These are phyloP conservation scores for Tetraselmis striata DNA, from an alignment of 139 green algal genomes.

Conservation along the genomic window DNA sequence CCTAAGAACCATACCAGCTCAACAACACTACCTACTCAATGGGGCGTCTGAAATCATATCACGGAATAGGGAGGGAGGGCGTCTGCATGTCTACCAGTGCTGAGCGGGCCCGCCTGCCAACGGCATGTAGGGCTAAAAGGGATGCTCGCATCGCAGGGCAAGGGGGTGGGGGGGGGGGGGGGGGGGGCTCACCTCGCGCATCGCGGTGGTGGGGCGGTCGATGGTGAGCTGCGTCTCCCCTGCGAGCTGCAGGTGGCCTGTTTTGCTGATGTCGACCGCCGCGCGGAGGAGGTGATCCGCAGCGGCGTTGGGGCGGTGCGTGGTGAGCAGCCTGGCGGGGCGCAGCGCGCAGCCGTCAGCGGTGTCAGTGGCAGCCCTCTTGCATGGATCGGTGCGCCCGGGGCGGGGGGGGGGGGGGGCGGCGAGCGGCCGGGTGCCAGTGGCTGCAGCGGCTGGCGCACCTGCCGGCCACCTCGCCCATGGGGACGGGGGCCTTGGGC, in stretches of 20 bases:
- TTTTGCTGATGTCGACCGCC: slow-evolving; percentile 3
- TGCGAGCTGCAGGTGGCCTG: slow-evolving; percentile 15
- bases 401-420: too few species aligned
- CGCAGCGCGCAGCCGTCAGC: slow-evolving; percentile 8
- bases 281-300: slow-evolving; percentile 25
- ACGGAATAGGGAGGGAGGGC: too few species aligned
- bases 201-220: slow-evolving; percentile 6
- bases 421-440: too few species aligned
- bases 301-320: slow-evolving; percentile 27
- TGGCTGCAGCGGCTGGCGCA: background rate
- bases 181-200: slow-evolving; percentile 22
- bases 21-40: too few species aligned
- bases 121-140: too few species aligned
- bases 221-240: background rate
- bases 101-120: too few species aligned
- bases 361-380: too few species aligned
- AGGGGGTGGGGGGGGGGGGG: slow-evolving; percentile 27
- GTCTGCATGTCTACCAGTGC: too few species aligned
- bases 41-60: too few species aligned
- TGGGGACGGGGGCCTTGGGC: background rate
- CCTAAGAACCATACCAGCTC: too few species aligned
- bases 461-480: background rate
- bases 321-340: slow-evolving; percentile 44
- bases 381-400: too few species aligned
- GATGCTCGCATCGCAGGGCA: too few species aligned